phyloP scores from a whole-genome alignment of 805 yeast genomes.

The Metschnikowia lunata region DNA sequence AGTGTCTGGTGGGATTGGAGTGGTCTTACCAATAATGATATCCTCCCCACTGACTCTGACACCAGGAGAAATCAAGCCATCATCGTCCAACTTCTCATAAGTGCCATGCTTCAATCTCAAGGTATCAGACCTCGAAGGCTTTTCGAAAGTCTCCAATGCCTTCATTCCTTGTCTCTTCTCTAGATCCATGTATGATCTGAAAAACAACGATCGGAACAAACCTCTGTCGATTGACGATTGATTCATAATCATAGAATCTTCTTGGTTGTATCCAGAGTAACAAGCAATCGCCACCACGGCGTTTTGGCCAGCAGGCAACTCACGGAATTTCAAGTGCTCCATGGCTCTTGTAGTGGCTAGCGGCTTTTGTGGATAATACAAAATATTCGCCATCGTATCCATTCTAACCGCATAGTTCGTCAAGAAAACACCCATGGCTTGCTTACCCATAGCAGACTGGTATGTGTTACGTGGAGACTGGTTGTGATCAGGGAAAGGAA shows the following conservation, averaged over 20 bases:
- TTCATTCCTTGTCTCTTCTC: slow-evolving; percentile 98
- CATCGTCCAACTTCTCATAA: slow-evolving; percentile 96
- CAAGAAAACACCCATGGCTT: slow-evolving; percentile 98
- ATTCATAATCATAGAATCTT: slow-evolving; percentile 99
- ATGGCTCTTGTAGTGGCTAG: slow-evolving; percentile 95
- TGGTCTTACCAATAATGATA: slow-evolving; percentile 96
- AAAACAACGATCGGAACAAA: slow-evolving; percentile 89
- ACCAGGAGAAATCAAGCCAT: slow-evolving; percentile 97
- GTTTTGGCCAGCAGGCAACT: slow-evolving; percentile 97
- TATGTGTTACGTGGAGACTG: slow-evolving; percentile 99
- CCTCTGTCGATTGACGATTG: slow-evolving; percentile 97
- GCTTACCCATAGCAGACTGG: slow-evolving; percentile 99
- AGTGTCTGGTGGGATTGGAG: slow-evolving; percentile 98
- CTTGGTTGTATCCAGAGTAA: slow-evolving; percentile 98
- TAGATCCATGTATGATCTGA: slow-evolving; percentile 97
- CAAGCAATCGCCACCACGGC: slow-evolving; percentile 98
- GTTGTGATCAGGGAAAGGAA: slow-evolving; percentile 99
- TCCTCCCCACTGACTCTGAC: slow-evolving; percentile 98
- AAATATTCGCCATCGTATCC: slow-evolving; percentile 99
- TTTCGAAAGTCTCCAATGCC: slow-evolving; percentile 95
- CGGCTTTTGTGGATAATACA: slow-evolving; percentile 97
- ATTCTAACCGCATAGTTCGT: slow-evolving; percentile 94
- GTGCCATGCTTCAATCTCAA: slow-evolving; percentile 96
- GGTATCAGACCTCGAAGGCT: slow-evolving; percentile 92
- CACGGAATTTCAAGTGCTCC: slow-evolving; percentile 96